These are phyloP conservation scores for Yarrowia sp. DNA, from an alignment of 805 yeast genomes.

Conservation along the genomic window DNA sequence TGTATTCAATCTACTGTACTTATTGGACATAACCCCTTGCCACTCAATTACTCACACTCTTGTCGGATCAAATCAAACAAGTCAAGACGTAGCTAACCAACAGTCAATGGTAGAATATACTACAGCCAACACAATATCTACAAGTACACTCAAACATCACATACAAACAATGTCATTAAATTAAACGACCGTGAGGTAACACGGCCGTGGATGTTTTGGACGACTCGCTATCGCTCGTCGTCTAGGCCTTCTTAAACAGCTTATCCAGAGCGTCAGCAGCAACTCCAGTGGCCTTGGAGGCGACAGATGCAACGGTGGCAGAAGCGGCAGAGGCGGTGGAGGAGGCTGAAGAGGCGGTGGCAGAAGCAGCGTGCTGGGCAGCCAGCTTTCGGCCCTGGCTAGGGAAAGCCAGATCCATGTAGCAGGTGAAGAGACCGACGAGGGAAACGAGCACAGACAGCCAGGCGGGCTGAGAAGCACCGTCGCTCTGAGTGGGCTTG, in stretches of 20 bases:
- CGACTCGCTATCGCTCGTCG: neutral
- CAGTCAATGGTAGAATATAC: no score
- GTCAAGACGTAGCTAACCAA: no score
- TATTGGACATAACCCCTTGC: no score
- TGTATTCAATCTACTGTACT: no score
- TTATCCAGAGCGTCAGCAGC: slow-evolving; percentile 37
- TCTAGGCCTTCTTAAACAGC: slow-evolving; percentile 34
- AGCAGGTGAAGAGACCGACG: slow-evolving; percentile 49
- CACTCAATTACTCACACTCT: no score
- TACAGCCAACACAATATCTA: no score
- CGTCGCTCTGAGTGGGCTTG: slow-evolving; percentile 32
- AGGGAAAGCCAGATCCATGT: slow-evolving; percentile 50
- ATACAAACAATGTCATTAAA: no score
- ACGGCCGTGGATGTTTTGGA: no score
- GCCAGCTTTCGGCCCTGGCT: slow-evolving; percentile 40
- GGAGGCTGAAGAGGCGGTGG: slow-evolving; percentile 7
- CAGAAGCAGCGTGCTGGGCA: slow-evolving; percentile 21
- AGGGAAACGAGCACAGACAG: slow-evolving; percentile 46
- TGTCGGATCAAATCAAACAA: no score
- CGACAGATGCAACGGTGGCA: slow-evolving; percentile 33
- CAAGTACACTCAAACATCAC: no score
- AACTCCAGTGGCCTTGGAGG: slow-evolving; percentile 35
- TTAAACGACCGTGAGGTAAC: no score
- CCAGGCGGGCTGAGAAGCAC: slow-evolving; percentile 47
- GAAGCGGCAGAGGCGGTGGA: slow-evolving; percentile 33